A percentile compares a stretch with the other conserved stretches of the same genome.
phyloP scores from a whole-genome alignment of 768 basidiomycete species.

The Tephrocybe sp. region DNA sequence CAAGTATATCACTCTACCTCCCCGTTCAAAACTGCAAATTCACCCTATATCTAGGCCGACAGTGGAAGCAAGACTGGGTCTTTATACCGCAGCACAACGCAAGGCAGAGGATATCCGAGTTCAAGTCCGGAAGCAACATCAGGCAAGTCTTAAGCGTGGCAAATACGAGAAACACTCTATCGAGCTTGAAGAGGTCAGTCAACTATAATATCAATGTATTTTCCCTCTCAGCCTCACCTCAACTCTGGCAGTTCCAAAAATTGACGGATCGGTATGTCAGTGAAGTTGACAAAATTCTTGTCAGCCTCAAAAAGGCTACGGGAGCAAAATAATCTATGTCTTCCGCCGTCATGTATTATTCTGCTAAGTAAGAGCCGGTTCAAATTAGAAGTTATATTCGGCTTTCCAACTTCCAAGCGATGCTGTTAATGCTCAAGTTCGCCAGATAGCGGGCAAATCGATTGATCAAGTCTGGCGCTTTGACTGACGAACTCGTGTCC shows the following conservation, averaged over 20 bases:
- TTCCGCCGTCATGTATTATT: too few relatives aligned
- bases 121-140: constrained; percentile 73
- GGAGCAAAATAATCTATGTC: constrained; percentile 26
- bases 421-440: too few relatives aligned
- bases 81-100: constrained; percentile 55
- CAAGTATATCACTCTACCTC: constrained; percentile 46
- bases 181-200: constrained; percentile 68
- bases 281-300: constrained; percentile 68
- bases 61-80: constrained; percentile 62
- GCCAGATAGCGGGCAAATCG: too few relatives aligned
- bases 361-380: too few relatives aligned
- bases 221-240: neutral
- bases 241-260: constrained; percentile 64
- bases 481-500: too few relatives aligned
- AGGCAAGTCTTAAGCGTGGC: constrained; percentile 65
- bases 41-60: constrained; percentile 57
- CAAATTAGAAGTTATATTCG: too few relatives aligned
- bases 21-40: neutral
- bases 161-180: constrained; percentile 68
- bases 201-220: neutral
- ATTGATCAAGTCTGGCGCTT: too few relatives aligned
- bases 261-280: constrained; percentile 59
- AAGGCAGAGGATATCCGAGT: constrained; percentile 76
- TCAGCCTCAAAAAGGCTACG: constrained; percentile 61
- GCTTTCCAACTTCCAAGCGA: too few relatives aligned